A percentile compares a stretch with the other conserved stretches of the same genome.
Conservation (phyloP, 257 asterid genomes). For the Solanum pimpinellifolium region DNA sequence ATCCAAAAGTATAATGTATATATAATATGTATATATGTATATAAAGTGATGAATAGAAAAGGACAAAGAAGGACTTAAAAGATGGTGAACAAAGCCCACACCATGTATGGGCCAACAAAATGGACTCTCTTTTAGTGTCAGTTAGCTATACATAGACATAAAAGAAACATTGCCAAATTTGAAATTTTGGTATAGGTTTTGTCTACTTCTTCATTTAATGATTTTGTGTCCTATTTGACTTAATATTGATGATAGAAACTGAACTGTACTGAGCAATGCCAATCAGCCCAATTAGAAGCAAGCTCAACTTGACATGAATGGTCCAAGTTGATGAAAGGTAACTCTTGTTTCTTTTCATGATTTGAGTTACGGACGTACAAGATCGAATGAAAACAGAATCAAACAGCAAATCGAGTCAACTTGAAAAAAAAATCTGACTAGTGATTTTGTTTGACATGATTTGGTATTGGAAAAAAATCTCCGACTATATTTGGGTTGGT, state of each 20-base stretch:
- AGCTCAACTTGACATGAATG: neutral
- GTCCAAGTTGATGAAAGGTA: neutral
- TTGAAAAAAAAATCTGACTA: too few relatives aligned
- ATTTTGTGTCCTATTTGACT: neutral
- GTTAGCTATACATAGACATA: neutral
- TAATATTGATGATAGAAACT: neutral
- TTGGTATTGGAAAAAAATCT: too few relatives aligned
- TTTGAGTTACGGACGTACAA: too few relatives aligned
- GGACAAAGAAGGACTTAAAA: neutral
- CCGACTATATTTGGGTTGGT: too few relatives aligned
- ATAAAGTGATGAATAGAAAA: neutral
- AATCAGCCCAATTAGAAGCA: neutral
- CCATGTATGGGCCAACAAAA: neutral
- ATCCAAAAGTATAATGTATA: neutral
- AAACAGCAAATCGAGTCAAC: rapidly evolving
- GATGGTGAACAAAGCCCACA: neutral
- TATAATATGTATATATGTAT: neutral
- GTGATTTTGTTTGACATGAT: too few relatives aligned
- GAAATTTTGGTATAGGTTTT: neutral
- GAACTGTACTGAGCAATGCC: neutral
- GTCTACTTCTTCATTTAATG: neutral
- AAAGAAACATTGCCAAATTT: neutral
- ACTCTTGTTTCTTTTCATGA: too few relatives aligned
- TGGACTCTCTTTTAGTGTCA: neutral
- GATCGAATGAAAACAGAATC: rapidly evolving